Percentiles rank a stretch among this genome's conserved stretches.
These are phyloP conservation scores for Spergularia bocconei DNA, from an alignment of 148 eudicot species.

Conservation along the genomic window DNA sequence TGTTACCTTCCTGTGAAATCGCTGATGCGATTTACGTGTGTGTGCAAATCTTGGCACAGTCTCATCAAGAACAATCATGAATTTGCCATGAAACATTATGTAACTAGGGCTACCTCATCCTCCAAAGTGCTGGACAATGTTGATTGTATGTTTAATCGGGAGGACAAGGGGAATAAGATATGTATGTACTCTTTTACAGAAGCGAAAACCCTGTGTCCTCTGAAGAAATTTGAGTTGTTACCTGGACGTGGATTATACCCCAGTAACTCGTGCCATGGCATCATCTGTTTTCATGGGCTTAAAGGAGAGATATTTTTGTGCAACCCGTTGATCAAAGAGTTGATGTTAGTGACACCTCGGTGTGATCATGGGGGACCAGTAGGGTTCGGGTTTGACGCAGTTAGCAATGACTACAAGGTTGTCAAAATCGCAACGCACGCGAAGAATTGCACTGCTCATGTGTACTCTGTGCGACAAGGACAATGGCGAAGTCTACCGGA, in stretches of 20 bases:
- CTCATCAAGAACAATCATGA: background rate
- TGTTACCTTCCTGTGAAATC: background rate
- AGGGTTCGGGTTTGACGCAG: background rate
- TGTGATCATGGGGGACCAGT: too few relatives aligned
- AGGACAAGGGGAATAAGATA: background rate
- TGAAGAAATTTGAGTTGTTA: background rate
- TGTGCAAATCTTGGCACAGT: conserved; percentile 7
- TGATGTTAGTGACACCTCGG: background rate
- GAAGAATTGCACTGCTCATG: too few relatives aligned
- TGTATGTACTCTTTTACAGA: conserved; percentile 1
- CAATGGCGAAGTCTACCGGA: too few relatives aligned
- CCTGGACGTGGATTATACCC: background rate
- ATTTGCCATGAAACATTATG: background rate
- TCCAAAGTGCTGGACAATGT: background rate
- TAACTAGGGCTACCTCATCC: background rate
- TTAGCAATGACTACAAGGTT: conserved; percentile 10
- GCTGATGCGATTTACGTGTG: background rate
- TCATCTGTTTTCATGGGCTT: background rate
- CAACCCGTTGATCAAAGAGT: conserved; percentile 8
- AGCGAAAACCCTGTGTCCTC: background rate
- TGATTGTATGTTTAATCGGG: background rate
- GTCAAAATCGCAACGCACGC: background rate
- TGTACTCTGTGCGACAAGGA: too few relatives aligned
- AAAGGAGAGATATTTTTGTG: background rate
- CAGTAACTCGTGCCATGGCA: conserved; percentile 5